Evolutionary conservation across 2,329 filamentous ascomycete genomes (phyloP).

Genomic region (Dactylellina leptospora): DNA sequence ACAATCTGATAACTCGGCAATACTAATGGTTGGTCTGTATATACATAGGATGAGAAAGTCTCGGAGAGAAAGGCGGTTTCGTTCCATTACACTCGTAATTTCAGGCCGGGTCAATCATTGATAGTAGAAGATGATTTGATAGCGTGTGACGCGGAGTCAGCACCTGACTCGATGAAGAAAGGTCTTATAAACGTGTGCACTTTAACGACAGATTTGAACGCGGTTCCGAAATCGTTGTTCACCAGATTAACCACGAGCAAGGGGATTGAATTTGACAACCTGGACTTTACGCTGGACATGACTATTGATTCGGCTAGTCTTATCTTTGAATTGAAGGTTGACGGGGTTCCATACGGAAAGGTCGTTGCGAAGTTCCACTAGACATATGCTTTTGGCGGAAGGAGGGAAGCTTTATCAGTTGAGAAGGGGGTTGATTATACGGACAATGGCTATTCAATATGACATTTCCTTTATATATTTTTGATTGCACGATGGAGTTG

Average conservation of each 20-base stretch:
- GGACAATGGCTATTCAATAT: no score
- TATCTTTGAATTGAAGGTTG: conserved; percentile 80
- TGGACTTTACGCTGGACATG: conserved; percentile 85
- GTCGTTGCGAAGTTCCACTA: conserved; percentile 81
- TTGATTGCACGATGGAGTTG: conserved; percentile 38
- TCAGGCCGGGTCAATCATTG: conserved; percentile 78
- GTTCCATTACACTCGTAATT: conserved; percentile 87
- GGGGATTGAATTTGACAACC: conserved; percentile 81
- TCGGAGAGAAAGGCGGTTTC: conserved; percentile 78
- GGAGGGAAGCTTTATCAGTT: not conserved
- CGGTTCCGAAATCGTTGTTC: conserved; percentile 77
- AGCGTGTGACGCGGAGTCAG: conserved; percentile 74
- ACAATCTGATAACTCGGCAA: not conserved
- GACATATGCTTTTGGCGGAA: not conserved
- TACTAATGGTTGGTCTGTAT: not conserved
- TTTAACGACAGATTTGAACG: conserved; percentile 79
- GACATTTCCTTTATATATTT: conserved; percentile 14
- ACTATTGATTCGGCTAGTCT: conserved; percentile 79
- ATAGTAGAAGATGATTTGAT: conserved; percentile 83
- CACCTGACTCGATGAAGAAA: conserved; percentile 69
- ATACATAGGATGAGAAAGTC: conserved; percentile 72
- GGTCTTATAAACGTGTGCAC: conserved; percentile 78
- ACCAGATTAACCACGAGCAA: conserved; percentile 79
- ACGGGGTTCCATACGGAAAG: conserved; percentile 77
- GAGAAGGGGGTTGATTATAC: conserved; percentile 7